phyloP scores from a whole-genome alignment of 2,329 filamentous ascomycete genomes.

The Diplocarpon rosae region DNA sequence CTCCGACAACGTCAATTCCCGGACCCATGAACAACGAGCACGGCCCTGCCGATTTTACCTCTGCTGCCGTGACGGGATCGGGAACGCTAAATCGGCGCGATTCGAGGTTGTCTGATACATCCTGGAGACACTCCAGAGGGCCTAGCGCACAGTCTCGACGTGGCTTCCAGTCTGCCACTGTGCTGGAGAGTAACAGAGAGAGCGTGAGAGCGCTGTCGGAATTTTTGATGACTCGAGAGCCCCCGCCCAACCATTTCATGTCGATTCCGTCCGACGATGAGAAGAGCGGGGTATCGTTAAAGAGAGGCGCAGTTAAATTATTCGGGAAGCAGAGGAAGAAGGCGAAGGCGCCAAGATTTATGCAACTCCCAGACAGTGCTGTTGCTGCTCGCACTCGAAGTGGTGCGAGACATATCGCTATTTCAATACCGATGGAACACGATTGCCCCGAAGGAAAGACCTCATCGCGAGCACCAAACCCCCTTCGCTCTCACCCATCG shows the following conservation, averaged over 20 bases:
- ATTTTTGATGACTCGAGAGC: constrained; percentile 39
- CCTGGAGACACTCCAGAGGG: constrained; percentile 1
- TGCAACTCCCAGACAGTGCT: constrained; percentile 43
- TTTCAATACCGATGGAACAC: constrained; percentile 45
- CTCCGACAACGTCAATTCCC: constrained; percentile 1
- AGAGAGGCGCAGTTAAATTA: constrained; percentile 34
- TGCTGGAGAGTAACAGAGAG: constrained; percentile 14
- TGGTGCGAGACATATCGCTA: constrained; percentile 48
- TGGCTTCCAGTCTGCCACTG: background rate
- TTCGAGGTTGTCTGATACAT: constrained; percentile 7
- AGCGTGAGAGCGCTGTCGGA: constrained; percentile 31
- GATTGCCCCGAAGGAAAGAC: constrained; percentile 27
- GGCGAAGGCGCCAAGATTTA: constrained; percentile 27
- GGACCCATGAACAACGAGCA: background rate
- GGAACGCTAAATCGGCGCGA: constrained; percentile 6
- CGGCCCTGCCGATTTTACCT: background rate
- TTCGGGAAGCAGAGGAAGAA: constrained; percentile 28
- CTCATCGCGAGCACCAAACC: background rate
- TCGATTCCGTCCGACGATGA: constrained; percentile 29
- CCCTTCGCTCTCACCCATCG: background rate
- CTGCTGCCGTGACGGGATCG: constrained; percentile 1
- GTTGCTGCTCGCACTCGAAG: constrained; percentile 41
- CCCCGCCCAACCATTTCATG: constrained; percentile 40
- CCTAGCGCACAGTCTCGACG: background rate
- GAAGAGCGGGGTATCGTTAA: constrained; percentile 23